A percentile compares a stretch with the other conserved stretches of the same genome.
phyloP scores from a whole-genome alignment of 495 filamentous ascomycete species.

The Acidiella bohemica region DNA sequence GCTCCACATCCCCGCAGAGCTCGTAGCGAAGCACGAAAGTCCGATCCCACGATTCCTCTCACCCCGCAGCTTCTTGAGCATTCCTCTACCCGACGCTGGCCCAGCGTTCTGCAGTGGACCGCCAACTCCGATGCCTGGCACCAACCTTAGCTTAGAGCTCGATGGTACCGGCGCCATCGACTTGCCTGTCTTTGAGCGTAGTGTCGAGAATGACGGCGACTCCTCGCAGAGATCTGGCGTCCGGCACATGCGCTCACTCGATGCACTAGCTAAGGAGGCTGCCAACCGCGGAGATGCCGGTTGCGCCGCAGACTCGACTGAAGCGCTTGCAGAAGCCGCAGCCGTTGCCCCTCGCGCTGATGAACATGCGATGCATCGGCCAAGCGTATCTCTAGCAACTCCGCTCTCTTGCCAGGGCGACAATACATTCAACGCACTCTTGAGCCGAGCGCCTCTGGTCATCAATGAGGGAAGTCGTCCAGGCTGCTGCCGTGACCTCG shows the following conservation, averaged over 20 bases:
- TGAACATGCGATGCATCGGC: slow-evolving; percentile 1
- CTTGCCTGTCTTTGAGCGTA: slow-evolving; percentile 7
- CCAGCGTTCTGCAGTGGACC: not conserved
- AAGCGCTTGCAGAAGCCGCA: not conserved
- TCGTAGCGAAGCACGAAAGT: not conserved
- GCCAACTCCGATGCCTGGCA: slow-evolving; percentile 12
- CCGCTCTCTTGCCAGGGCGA: too few relatives aligned
- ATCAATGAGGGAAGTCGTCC: not conserved
- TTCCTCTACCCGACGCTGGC: not conserved
- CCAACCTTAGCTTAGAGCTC: slow-evolving; percentile 3
- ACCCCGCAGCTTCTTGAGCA: not conserved
- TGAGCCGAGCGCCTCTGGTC: not conserved
- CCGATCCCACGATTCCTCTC: not conserved
- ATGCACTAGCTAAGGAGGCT: slow-evolving; percentile 3
- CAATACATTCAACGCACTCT: too few relatives aligned
- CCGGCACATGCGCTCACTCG: slow-evolving; percentile 5
- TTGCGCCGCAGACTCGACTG: not conserved
- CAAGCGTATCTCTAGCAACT: too few relatives aligned
- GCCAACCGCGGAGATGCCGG: too few relatives aligned
- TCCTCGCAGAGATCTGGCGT: not conserved
- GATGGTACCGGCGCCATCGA: slow-evolving; percentile 2
- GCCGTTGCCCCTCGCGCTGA: not conserved
- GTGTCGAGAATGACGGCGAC: slow-evolving; percentile 1
- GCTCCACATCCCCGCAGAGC: not conserved
- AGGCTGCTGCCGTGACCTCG: not conserved